A percentile compares a stretch with the other conserved stretches of the same genome.
Evolutionary conservation across 148 eudicot species (phyloP).

Genomic region (Limonium bicolor): DNA sequence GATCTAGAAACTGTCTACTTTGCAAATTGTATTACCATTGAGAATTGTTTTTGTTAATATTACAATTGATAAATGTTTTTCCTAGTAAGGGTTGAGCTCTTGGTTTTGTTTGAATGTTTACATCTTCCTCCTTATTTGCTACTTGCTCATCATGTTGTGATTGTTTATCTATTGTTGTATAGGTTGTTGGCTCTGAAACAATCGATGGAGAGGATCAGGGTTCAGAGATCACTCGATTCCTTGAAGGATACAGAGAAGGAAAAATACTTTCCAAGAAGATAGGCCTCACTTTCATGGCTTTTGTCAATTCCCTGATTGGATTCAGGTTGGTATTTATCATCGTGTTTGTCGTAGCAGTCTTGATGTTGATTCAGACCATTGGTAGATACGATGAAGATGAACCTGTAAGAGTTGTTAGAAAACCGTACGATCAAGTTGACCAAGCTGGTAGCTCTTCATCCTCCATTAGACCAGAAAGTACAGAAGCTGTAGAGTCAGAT

Average conservation of each 20-base stretch:
- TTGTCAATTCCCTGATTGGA: conserved; percentile 50
- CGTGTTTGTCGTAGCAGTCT: conserved; percentile 35
- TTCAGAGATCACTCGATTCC: conserved; percentile 53
- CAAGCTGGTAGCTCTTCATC: not conserved
- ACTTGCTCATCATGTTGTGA: too few species aligned
- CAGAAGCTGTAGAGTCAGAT: not conserved
- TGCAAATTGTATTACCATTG: too few species aligned
- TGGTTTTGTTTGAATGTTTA: too few species aligned
- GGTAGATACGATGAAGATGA: conserved; percentile 31
- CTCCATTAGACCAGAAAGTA: conserved; percentile 1
- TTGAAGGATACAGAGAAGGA: conserved; percentile 82
- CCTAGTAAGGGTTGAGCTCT: too few species aligned
- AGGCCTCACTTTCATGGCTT: conserved; percentile 63
- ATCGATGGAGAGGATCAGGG: conserved; percentile 59
- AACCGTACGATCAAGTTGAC: not conserved
- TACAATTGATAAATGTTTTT: too few species aligned
- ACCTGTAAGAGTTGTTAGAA: conserved; percentile 1
- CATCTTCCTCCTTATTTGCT: too few species aligned
- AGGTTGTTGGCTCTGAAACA: conserved; percentile 80
- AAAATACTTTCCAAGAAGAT: conserved; percentile 40
- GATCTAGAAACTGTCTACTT: too few species aligned
- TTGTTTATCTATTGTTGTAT: too few species aligned
- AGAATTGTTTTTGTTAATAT: too few species aligned
- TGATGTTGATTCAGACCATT: conserved; percentile 38
- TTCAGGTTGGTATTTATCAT: conserved; percentile 26